Conservation (phyloP, 331 rosid species). For the Quercus lobata region DNA sequence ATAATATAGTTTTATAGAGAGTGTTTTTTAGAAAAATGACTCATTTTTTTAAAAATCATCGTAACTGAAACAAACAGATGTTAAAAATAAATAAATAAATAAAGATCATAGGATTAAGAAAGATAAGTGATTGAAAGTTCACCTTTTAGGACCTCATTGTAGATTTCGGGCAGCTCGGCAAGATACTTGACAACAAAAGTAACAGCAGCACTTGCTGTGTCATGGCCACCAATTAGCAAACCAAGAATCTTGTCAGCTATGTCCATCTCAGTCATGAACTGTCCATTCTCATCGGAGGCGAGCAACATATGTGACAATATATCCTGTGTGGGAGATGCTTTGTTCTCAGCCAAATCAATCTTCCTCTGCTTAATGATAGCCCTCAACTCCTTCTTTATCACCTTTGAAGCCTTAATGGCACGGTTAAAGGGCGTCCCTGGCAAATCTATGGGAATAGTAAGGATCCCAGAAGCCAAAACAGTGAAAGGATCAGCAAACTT, state of each 20-base stretch:
- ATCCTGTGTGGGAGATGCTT: constrained; percentile 56
- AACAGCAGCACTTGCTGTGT: too few species aligned
- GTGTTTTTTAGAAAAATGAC: fast-evolving
- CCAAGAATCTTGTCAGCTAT: too few species aligned
- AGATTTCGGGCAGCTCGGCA: too few species aligned
- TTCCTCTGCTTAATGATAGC: constrained; percentile 60
- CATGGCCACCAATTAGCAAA: too few species aligned
- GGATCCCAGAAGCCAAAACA: constrained; percentile 49
- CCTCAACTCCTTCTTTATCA: constrained; percentile 45
- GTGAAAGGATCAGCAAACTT: constrained; percentile 40
- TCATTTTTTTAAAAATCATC: too few species aligned
- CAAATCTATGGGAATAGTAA: constrained; percentile 63
- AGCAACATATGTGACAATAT: constrained; percentile 74
- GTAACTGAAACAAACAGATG: fast-evolving
- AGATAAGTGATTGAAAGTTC: too few species aligned
- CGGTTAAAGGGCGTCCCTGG: constrained; percentile 73
- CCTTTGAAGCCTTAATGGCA: constrained; percentile 53
- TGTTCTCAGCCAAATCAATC: constrained; percentile 54
- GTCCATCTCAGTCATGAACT: too few species aligned
- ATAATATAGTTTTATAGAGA: fast-evolving
- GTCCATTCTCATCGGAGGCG: constrained; percentile 45
- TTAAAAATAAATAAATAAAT: too few species aligned
- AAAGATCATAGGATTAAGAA: too few species aligned
- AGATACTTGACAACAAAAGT: too few species aligned
- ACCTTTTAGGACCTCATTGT: too few species aligned